Base-by-base conservation (phyloP, 306 rosid species). In the Pachyrhizus erosus region DNA sequence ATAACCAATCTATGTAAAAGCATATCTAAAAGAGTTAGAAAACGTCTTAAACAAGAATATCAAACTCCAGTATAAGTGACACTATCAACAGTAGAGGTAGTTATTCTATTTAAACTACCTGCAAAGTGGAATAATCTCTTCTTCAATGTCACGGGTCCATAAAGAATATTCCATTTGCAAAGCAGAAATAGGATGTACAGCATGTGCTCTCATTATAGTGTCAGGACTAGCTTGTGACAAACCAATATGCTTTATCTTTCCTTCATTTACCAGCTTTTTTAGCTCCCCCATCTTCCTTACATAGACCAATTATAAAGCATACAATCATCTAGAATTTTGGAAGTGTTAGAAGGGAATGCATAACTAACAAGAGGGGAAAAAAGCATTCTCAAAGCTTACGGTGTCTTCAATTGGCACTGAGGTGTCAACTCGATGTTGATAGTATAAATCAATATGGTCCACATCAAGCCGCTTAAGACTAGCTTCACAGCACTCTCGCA, bases 111-210 rank as follows among this genome's bases (percentile, higher is more conserved):
- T 21, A 52, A 52, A 74, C 27, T 80, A 92, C 94, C 91, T 71
- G 89, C 94, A 92, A 3, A 90, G 78, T 34, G 97, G 92, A 84
- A 90, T 80, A 23, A 92, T 86, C 34, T 89, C 90, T 48, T 89
- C 80, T 86, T 92, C 91, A 42, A 87, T 89, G 6, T 90, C 94
- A 70, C 93, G 88, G 40, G 70, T 51, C 91, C 93, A 92, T 10
- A 90, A 60, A 23, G 97, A 92, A 82, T 87, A 90, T 76, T 92
- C 97, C 93, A 89, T 92, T 84, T 92, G 82, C 70, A 90, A 77
- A 67, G 97, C 94, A 66, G 94, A 87, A 79, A 92, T 87, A 73
- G 93, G 97, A 85, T 92, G 92, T 70, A 92, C 90, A 3, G 89
- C 82, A 18, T 92, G 88, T 13, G 93, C 91, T 82, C 94, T 90